Evolutionary conservation across 164 flowering plant genomes (phyloP), one percentile per base, ranked within the genome.

Genomic region (Cinnamomum micranthum): DNA sequence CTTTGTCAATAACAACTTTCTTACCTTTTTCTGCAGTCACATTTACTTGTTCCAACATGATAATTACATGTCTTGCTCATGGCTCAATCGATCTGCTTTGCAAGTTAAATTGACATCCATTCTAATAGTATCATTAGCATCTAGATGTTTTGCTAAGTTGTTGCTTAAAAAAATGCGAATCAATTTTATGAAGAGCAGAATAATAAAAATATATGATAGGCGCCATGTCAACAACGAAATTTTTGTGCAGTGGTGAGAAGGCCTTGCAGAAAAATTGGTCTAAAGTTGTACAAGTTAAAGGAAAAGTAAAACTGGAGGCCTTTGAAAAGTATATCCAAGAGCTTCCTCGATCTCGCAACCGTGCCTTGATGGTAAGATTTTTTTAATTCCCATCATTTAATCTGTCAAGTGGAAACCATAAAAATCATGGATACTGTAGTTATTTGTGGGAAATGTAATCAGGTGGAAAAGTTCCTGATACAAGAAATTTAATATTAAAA

Each of bases 271-370:
- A 82, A 80, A 82, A 75, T 65, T 88, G 91, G 91, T 74, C 86
- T 82, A 78, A 83, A 69, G 78, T 71, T 69, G 74, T 88, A 74
- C 90, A 83, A 84, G 87, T 87, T n/a, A 87, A 83, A 77, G 91
- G 91, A 52, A 88, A 86, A 86, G 90, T 88, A 73, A 85, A 79
- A 71, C 68, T 87, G 72, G 86, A 86, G 59, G 88, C 86, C 69
- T 88, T 88, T 75, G 91, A 88, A 78, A 88, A 84, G 75, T 88
- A 78, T 77, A 82, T 88, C 66, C 86, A 88, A 79, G 90, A 88
- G 71, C 88, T 88, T 83, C 90, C 90, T 74, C 87, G 91, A 62
- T 88, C 91, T 19, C 87, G 91, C 79, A 82, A 77, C 68, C 85
- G 88, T 74, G 84, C 84, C 22, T 73, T 88, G 76, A 88, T 86